Conservation (phyloP, 2,329 filamentous ascomycete species). For the Ascochyta fabae region DNA sequence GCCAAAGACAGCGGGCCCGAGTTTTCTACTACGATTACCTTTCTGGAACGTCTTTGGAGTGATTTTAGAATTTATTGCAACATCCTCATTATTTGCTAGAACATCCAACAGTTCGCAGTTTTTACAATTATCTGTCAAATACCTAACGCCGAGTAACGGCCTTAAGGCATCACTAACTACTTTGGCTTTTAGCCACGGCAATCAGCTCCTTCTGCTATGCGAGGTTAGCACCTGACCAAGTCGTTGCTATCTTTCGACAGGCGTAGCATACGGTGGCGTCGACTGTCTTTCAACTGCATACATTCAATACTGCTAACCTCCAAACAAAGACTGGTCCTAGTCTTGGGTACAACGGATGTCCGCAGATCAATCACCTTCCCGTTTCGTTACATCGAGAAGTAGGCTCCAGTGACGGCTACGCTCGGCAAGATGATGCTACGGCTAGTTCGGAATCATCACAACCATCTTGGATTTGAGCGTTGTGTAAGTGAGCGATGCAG, state of each 20-base stretch:
- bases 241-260: neutral
- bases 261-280: neutral
- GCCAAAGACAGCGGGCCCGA: neutral
- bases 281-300: neutral
- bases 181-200: neutral
- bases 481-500: neutral
- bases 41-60: neutral
- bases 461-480: neutral
- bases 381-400: neutral
- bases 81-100: neutral
- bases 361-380: conserved; percentile 6
- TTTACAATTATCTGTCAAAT: neutral
- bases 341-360: neutral
- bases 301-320: neutral
- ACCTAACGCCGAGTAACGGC: neutral
- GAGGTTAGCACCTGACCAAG: neutral
- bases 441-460: neutral
- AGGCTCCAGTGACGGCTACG: neutral
- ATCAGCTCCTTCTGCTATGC: neutral
- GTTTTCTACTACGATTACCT: neutral
- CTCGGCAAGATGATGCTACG: neutral
- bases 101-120: neutral
- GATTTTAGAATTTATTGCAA: neutral
- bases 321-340: neutral
- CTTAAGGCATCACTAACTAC: neutral